Evolutionary conservation across 768 basidiomycete species (phyloP).

Genomic region (Lactarius quietus): DNA sequence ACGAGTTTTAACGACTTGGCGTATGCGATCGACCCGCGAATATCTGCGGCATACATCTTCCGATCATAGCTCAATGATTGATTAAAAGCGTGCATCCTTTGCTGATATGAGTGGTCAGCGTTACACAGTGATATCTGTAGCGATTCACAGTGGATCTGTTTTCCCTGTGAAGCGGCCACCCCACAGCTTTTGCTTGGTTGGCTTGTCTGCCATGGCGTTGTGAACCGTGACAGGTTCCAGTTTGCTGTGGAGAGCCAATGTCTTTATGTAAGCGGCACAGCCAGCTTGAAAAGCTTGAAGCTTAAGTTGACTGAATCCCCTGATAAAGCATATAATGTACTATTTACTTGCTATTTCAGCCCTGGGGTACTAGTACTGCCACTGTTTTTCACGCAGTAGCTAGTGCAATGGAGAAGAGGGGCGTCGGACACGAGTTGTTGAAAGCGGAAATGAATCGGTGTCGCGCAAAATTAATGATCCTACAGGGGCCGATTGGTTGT

Average conservation of each 20-base stretch:
- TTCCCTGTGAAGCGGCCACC: constrained; percentile 83
- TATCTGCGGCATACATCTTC: constrained; percentile 89
- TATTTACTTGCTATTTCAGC: too few relatives aligned
- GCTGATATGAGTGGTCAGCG: constrained; percentile 16
- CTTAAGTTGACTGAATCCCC: too few relatives aligned
- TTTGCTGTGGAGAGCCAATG: background rate
- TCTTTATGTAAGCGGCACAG: too few relatives aligned
- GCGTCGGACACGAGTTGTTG: too few relatives aligned
- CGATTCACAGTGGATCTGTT: constrained; percentile 77
- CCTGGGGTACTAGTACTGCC: too few relatives aligned
- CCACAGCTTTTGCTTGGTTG: constrained; percentile 75
- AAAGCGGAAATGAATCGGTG: too few relatives aligned
- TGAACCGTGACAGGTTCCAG: background rate
- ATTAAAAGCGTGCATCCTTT: constrained; percentile 96
- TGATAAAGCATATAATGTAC: too few relatives aligned
- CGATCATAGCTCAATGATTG: constrained; percentile 94
- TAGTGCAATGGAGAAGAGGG: too few relatives aligned
- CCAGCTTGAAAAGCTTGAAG: too few relatives aligned
- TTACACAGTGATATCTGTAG: background rate
- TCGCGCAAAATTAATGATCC: too few relatives aligned
- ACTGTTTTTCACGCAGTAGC: too few relatives aligned
- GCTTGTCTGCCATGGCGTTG: constrained; percentile 37
- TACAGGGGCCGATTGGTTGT: too few relatives aligned
- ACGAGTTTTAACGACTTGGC: constrained; percentile 79
- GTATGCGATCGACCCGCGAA: constrained; percentile 93